phyloP scores from a whole-genome alignment of 805 yeast species.

The Hanseniaspora thailandica region DNA sequence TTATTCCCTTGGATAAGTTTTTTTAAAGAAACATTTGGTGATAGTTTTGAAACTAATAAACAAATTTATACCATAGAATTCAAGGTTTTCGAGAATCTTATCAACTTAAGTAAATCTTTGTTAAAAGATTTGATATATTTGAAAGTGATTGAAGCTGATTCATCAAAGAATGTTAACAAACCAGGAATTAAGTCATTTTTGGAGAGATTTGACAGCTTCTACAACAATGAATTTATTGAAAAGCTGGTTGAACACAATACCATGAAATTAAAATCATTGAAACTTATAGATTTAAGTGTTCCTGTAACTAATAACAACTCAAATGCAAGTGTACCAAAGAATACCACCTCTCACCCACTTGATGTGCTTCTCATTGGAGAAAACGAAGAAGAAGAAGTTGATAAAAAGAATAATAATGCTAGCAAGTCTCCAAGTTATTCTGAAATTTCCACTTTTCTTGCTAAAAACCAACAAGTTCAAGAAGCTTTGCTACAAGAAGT shows the following conservation, averaged over 20 bases:
- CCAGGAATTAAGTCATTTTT: constrained; percentile 4
- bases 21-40: neutral
- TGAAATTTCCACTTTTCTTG: neutral
- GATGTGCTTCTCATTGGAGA: no score
- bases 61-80: neutral
- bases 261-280: neutral
- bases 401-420: neutral
- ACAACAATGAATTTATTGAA: constrained; percentile 9
- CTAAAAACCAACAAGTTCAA: neutral
- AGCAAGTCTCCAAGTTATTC: neutral
- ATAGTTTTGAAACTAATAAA: neutral
- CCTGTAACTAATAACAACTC: neutral
- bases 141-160: neutral
- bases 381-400: neutral
- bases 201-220: constrained; percentile 8
- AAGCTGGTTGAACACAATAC: neutral
- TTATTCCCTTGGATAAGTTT: constrained; percentile 13
- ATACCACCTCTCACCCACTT: neutral
- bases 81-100: constrained; percentile 1
- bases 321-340: neutral
- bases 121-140: constrained; percentile 11
- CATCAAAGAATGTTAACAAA: neutral
- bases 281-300: neutral
- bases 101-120: neutral
- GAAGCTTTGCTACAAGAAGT: constrained; percentile 1